Evolutionary conservation across 1,139 yeast genomes (phyloP), one percentile per base, ranked within the genome.

Genomic region (Arxiozyma slooffiae): DNA sequence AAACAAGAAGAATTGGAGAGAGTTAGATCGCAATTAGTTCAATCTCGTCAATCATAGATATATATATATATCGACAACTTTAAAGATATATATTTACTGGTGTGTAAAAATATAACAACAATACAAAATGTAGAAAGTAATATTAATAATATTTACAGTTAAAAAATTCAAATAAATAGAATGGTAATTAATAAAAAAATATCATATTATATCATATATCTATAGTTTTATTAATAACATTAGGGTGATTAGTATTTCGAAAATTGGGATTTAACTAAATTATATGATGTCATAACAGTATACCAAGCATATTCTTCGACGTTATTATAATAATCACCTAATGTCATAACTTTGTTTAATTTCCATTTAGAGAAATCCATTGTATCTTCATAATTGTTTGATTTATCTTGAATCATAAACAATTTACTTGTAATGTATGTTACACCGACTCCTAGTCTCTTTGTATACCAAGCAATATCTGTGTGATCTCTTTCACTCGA

Each of bases 391-490:
- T 71, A 83, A 37, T 70, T 77, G 3, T 65, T 62, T 26, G 90
- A 81, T n/a, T 73, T 71, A 66, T 90, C 97, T 58, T 78, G 84
- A 45, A 87, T 71, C 95, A 85, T 86, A 70, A 78, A 87, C 55
- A 88, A 70, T 65, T 92, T 97, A 40, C 82, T 63, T 38, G 83
- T 75, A 1, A 85, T 85, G 63, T 85, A 88, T 4, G 85, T 77
- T 0, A 85, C 74, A 20, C 88, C 76, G 30, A 90, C 66, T 6
- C 86, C 77, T 26, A 82, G 71, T 57, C 97, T 74, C 64, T 89
- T 86, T n/a, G 95, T 73, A 66, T 92, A 92, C 98, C 98, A 92
- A 2, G 87, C 83, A 66, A 86, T 82, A 66, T 88, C 96, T 53
- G 83, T 79, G n/a, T 94, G 80, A 50, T 74, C 69, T 40, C 58